Conservation (phyloP, 352 stramenopile species). For the Elongisporangium undulatum region DNA sequence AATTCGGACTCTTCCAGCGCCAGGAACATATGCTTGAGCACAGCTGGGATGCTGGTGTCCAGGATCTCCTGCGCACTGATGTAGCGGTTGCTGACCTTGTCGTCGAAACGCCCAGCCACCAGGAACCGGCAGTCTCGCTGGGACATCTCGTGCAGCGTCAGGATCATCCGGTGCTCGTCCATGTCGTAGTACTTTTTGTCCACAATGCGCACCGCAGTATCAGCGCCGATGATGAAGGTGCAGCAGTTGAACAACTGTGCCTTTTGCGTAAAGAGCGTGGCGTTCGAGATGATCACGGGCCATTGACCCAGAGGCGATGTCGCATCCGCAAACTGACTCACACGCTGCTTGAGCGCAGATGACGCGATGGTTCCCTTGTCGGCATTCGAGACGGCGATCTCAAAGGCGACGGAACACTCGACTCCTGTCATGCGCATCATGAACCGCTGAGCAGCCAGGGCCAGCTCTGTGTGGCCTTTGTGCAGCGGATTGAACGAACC, state of each 20-base stretch:
- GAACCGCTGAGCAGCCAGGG: conserved; percentile 34
- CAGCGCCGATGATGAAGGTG: conserved; percentile 85
- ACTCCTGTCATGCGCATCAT: conserved; percentile 21
- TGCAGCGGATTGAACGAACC: conserved; percentile 87
- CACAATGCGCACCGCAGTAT: conserved; percentile 85
- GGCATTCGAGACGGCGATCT: conserved; percentile 72
- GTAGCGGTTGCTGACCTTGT: conserved; percentile 40
- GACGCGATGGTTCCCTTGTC: conserved; percentile 68
- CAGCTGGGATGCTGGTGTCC: conserved; percentile 28
- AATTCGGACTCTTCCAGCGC: conserved; percentile 69
- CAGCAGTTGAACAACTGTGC: conserved; percentile 67
- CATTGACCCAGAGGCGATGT: conserved; percentile 21
- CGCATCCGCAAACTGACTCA: conserved; percentile 44
- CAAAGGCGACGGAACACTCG: conserved; percentile 53
- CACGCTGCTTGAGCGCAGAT: conserved; percentile 29
- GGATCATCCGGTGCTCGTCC: conserved; percentile 68
- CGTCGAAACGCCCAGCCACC: conserved; percentile 78
- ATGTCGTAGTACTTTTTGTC: conserved; percentile 90
- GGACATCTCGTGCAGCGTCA: conserved; percentile 66
- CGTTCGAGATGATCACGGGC: conserved; percentile 77
- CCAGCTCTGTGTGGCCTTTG: conserved; percentile 62
- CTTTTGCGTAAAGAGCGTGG: conserved; percentile 81
- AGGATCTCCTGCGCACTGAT: conserved; percentile 59
- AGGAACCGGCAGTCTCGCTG: conserved; percentile 74
- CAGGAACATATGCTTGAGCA: conserved; percentile 65